Conservation (phyloP, 139 green algal genomes). For the Chlorella sp. region DNA sequence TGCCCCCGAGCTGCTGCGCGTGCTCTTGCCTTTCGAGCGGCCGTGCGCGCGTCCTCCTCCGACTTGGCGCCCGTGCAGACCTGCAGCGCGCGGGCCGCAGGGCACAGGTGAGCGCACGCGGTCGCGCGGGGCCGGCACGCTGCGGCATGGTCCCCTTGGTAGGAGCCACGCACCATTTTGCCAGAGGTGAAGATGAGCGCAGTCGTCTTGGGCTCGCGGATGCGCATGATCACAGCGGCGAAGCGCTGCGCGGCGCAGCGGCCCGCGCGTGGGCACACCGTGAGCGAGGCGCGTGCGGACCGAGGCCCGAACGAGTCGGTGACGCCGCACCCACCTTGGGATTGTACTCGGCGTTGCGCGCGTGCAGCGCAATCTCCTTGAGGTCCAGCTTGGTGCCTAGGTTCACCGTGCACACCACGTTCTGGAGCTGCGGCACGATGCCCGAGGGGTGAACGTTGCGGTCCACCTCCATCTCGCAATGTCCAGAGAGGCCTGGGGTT, state of each 20-base stretch:
- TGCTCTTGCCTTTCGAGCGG: slow-evolving; percentile 25
- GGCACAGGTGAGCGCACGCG: too few relatives aligned
- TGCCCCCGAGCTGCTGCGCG: too few relatives aligned
- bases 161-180: slow-evolving; percentile 92
- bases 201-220: slow-evolving; percentile 96
- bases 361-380: slow-evolving; percentile 93
- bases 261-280: too few relatives aligned
- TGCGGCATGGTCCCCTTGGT: too few relatives aligned
- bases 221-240: slow-evolving; percentile 98
- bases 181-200: slow-evolving; percentile 96
- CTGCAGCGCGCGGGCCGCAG: slow-evolving; percentile 26
- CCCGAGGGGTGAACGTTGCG: slow-evolving; percentile 72
- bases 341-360: slow-evolving; percentile 98
- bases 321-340: slow-evolving; percentile 90
- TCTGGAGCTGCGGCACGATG: slow-evolving; percentile 90
- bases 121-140: too few relatives aligned
- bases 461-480: slow-evolving; percentile 44
- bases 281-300: too few relatives aligned
- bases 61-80: slow-evolving; percentile 87
- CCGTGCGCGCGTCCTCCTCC: slow-evolving; percentile 54
- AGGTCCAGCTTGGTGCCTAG: slow-evolving; percentile 91
- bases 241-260: slow-evolving; percentile 81
- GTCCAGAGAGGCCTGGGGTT: not conserved
- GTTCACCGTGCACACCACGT: slow-evolving; percentile 96
- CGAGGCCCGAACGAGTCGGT: too few relatives aligned